These are phyloP conservation scores for Cichorium intybus DNA, from an alignment of 140 eudicot genomes.

Conservation along the genomic window DNA sequence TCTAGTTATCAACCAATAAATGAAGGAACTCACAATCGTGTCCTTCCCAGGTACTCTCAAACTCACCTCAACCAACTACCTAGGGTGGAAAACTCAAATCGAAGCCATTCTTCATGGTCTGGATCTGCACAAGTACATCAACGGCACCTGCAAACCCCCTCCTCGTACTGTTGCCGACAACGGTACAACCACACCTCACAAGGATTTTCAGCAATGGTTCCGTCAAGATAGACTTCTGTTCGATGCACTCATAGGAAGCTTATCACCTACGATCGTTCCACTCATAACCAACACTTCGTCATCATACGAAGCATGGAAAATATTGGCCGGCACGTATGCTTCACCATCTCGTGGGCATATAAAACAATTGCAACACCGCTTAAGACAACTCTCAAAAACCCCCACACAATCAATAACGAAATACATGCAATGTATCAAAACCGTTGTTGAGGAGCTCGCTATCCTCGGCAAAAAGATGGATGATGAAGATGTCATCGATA, in stretches of 20 bases:
- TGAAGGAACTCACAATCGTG: conserved; percentile 2
- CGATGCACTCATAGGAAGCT: not conserved
- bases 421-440: not conserved
- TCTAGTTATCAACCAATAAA: not conserved
- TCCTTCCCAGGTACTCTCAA: not conserved
- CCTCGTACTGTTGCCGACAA: not conserved
- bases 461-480: not conserved
- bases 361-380: not conserved
- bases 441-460: not conserved
- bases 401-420: not conserved
- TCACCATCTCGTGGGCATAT: not conserved
- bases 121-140: not conserved
- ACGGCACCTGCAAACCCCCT: not conserved
- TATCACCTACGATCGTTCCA: not conserved
- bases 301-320: not conserved
- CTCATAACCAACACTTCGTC: not conserved
- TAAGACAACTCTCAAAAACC: not conserved
- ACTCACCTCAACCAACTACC: not conserved
- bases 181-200: not conserved
- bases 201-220: not conserved
- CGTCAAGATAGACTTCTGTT: not conserved
- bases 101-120: not conserved
- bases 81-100: not conserved
- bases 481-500: no score
- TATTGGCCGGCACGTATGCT: not conserved